Evolutionary conservation across 306 rosid species (phyloP).

Genomic region (Acacia crassicarpa): DNA sequence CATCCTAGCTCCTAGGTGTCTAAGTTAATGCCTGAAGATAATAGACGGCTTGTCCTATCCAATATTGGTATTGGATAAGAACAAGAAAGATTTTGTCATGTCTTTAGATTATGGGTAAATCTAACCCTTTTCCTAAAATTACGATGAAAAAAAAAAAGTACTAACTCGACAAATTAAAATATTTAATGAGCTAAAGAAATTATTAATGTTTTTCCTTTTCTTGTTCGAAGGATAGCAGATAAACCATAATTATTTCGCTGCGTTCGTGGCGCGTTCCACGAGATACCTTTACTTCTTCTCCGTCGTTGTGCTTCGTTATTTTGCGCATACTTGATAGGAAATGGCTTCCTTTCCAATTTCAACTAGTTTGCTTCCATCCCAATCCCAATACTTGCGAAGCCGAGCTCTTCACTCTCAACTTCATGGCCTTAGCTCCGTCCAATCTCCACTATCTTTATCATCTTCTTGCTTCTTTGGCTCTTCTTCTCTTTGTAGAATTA

Average conservation of each 20-base stretch:
- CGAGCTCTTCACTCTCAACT: slow-evolving; percentile 20
- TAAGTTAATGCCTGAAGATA: too few species aligned
- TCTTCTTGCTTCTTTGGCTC: slow-evolving; percentile 43
- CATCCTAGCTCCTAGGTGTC: too few species aligned
- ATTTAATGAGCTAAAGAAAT: not conserved
- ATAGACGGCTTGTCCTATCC: too few species aligned
- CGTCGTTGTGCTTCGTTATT: not conserved
- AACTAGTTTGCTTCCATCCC: slow-evolving; percentile 41
- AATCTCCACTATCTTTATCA: slow-evolving; percentile 13
- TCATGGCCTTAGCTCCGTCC: slow-evolving; percentile 32
- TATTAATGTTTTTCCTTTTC: not conserved
- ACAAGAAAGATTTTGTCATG: too few species aligned
- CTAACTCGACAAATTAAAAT: not conserved
- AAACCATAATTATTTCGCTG: not conserved
- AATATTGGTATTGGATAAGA: too few species aligned
- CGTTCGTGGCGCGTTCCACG: not conserved
- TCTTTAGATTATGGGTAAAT: too few species aligned
- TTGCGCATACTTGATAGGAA: not conserved
- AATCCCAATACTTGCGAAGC: slow-evolving; percentile 36
- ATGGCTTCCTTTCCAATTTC: slow-evolving; percentile 72
- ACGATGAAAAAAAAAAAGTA: too few species aligned
- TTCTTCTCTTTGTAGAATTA: slow-evolving; percentile 39
- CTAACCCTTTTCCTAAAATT: too few species aligned
- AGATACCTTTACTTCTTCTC: not conserved
- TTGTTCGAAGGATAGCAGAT: not conserved